Percentiles rank a stretch among this genome's conserved stretches.
These are phyloP conservation scores for Dothideomycetidae sp. DNA, from an alignment of 2,329 filamentous ascomycete species.

Conservation along the genomic window DNA sequence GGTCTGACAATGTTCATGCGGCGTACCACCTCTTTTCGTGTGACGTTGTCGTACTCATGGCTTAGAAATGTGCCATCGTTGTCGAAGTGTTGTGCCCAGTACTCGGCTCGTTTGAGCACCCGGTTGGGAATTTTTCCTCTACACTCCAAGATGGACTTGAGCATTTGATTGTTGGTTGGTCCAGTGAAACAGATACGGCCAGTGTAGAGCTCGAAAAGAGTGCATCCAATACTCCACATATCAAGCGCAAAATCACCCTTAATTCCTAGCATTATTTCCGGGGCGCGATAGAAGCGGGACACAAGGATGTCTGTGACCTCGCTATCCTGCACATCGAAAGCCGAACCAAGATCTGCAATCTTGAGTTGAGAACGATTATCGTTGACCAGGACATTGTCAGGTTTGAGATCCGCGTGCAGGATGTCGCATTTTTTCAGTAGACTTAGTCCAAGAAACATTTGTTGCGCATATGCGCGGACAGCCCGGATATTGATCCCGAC, in stretches of 20 bases:
- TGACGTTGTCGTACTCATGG: constrained; percentile 73
- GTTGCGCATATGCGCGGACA: constrained; percentile 77
- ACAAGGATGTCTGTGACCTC: constrained; percentile 91
- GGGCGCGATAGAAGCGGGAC: constrained; percentile 91
- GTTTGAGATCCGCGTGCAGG: constrained; percentile 90
- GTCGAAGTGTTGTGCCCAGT: constrained; percentile 69
- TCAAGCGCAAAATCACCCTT: constrained; percentile 89
- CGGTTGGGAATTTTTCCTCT: constrained; percentile 85
- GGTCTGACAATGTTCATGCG: constrained; percentile 58
- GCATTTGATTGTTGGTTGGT: constrained; percentile 95
- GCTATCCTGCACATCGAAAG: constrained; percentile 77
- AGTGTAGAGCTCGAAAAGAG: constrained; percentile 90
- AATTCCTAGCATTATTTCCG: constrained; percentile 95
- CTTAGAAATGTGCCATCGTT: constrained; percentile 71
- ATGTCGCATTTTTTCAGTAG: constrained; percentile 87
- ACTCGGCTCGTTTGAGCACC: constrained; percentile 66
- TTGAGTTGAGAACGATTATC: constrained; percentile 75
- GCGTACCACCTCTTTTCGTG: constrained; percentile 61
- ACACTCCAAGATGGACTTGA: constrained; percentile 89
- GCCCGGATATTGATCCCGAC: constrained; percentile 81
- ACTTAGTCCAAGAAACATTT: constrained; percentile 81
- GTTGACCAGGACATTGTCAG: constrained; percentile 89
- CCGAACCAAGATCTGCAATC: constrained; percentile 93
- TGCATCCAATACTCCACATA: constrained; percentile 97
- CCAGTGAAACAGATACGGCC: constrained; percentile 95